phyloP scores from a whole-genome alignment of 1,139 yeast genomes.

The Torulaspora globosa region DNA sequence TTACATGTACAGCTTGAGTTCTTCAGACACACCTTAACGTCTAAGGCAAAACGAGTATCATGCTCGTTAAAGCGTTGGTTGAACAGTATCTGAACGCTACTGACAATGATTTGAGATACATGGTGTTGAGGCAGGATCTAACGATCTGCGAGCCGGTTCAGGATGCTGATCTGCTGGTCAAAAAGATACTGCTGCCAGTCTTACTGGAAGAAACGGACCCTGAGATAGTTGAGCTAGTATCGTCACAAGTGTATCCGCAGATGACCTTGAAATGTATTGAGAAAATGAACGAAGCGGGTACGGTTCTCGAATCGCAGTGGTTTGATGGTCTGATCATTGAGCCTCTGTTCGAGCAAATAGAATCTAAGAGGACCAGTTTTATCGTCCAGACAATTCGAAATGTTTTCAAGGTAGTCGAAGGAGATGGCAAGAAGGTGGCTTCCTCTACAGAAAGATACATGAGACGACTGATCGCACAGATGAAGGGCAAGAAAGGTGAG shows the following conservation, averaged over 20 bases:
- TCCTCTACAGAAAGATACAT: conserved; percentile 2
- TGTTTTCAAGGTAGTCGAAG: conserved; percentile 1
- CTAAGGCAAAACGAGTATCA: not conserved
- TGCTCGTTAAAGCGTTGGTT: conserved; percentile 15
- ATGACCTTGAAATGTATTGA: conserved; percentile 10
- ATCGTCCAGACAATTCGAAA: conserved; percentile 13
- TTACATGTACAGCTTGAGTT: too few species aligned
- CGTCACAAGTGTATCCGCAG: conserved; percentile 21
- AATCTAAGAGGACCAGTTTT: conserved; percentile 6
- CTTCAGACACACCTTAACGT: not conserved
- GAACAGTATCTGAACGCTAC: conserved; percentile 17
- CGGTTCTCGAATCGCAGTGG: conserved; percentile 6
- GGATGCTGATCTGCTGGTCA: conserved; percentile 18
- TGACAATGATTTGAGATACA: conserved; percentile 30
- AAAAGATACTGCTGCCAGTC: conserved; percentile 22
- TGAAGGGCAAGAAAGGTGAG: conserved; percentile 4
- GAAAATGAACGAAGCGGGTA: not conserved
- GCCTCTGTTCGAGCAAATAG: conserved; percentile 11
- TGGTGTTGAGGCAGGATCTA: conserved; percentile 24
- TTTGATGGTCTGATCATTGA: conserved; percentile 11
- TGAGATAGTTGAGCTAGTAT: conserved; percentile 21
- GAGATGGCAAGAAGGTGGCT: not conserved
- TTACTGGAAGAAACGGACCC: conserved; percentile 20
- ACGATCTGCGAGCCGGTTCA: conserved; percentile 12
- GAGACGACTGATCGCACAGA: conserved; percentile 2